These are phyloP conservation scores for Aspergillus hiratsukae DNA, from an alignment of 2,329 filamentous ascomycete species.

Conservation along the genomic window DNA sequence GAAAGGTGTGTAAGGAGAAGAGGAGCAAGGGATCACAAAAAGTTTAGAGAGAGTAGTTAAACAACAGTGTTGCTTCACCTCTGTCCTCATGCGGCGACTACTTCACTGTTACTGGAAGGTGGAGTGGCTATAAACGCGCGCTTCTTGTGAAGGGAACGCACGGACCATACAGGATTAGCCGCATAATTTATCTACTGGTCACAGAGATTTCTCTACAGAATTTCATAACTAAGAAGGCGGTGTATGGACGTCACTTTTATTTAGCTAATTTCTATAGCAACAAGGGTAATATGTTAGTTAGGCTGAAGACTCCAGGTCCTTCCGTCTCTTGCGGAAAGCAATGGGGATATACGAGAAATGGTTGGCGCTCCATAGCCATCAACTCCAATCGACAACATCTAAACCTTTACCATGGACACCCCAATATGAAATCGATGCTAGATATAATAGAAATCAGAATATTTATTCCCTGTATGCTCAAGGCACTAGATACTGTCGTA, in stretches of 20 bases:
- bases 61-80: slow-evolving; percentile 9
- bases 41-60: slow-evolving; percentile 2
- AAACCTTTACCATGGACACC: not conserved
- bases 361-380: not conserved
- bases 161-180: slow-evolving; percentile 7
- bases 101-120: slow-evolving; percentile 23
- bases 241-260: not conserved
- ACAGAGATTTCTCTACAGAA: not conserved
- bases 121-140: slow-evolving; percentile 25
- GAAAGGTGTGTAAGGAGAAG: not conserved
- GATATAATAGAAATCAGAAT: not conserved
- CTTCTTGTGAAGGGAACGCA: slow-evolving; percentile 11
- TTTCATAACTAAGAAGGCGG: not conserved
- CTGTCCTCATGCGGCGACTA: slow-evolving; percentile 20
- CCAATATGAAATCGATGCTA: not conserved
- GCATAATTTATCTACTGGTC: not conserved
- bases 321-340: not conserved
- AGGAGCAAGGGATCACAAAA: slow-evolving; percentile 2
- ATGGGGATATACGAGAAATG: not conserved
- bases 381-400: not conserved
- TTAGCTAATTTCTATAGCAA: not conserved
- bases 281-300: not conserved
- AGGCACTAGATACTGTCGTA: not conserved
- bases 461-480: not conserved
- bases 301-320: not conserved